Evolutionary conservation across 305 asterid species (phyloP), one percentile per base, ranked within the genome.

Genomic region (Fraxinus angustifolia): DNA sequence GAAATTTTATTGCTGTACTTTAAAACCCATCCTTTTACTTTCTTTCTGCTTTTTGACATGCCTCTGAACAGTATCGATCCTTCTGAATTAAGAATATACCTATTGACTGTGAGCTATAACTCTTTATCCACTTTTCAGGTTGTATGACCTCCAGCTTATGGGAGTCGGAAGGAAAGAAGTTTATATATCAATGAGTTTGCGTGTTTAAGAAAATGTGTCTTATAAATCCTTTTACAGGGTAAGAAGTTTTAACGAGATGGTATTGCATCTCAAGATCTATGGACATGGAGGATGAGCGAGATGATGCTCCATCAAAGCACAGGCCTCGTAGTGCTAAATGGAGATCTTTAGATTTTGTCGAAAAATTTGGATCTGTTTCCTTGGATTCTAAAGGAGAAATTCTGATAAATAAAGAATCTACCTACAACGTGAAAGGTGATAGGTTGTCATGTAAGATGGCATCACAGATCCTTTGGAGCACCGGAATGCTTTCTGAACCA

Each of bases 381-480:
- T 80, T 95, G 87, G 92, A 86, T 56, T 83, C 94, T 23, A 87
- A 84, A 81, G 90, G 88, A 81, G 91, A 88, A 60, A 82, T 58
- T 78, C 17, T 56, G 36, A 90, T 87, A 87, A 80, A 82, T 75
- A 90, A 90, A 82, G 92, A 87, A 84, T 81, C 86, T 38, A 82
- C 40, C 62, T 84, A 82, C 81, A 88, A 84, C 77, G 92, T 88
- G 84, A 91, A 83, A 77, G 84, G 82, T 78, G 91, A 79, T 48
- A 90, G 88, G 30, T 86, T 86, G 60, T 84, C 89, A 35, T 83
- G 77, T 82, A 87, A 86, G 85, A 87, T 87, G 56, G 98, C 99
- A 77, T 96, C 99, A 53, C 95, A 92, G 88, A 89, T 90, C 80
- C 91, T 96, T 71, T 96, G 99, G 99, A 90, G 91, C 86, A 91